A percentile compares a stretch with the other conserved stretches of the same genome.
Evolutionary conservation across 1,284 basidiomycete genomes (phyloP).

Genomic region (Irpex sp.): DNA sequence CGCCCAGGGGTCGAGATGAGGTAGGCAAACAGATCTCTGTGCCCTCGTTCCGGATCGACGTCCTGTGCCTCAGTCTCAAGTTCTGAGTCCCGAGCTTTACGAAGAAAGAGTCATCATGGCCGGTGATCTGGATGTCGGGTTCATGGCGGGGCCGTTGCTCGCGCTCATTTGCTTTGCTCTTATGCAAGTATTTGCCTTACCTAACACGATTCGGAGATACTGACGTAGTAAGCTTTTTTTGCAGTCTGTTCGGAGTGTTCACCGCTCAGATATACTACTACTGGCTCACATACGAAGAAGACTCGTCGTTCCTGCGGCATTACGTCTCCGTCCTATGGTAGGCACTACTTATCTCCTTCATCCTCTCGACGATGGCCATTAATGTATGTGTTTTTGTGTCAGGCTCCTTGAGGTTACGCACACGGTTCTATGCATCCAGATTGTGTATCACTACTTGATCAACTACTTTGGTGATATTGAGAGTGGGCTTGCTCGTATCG

Average conservation of each 20-base stretch:
- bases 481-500: not conserved
- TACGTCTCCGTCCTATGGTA: not conserved
- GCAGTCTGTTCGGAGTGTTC: constrained; percentile 2
- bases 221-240: not conserved
- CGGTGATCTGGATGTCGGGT: not conserved
- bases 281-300: constrained; percentile 4
- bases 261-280: constrained; percentile 7
- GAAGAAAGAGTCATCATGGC: not conserved
- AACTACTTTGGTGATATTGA: not conserved
- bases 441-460: not conserved
- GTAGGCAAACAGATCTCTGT: not conserved
- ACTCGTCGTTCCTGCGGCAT: not conserved
- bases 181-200: too few species aligned
- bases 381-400: not conserved
- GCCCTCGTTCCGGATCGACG: not conserved
- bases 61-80: not conserved
- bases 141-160: constrained; percentile 4
- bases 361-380: not conserved
- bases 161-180: constrained; percentile 4
- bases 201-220: too few species aligned
- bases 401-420: not conserved
- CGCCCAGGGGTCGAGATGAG: not conserved
- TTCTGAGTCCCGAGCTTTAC: not conserved
- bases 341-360: not conserved
- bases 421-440: not conserved